These are phyloP conservation scores for Sporisorium exsertum DNA, from an alignment of 1,284 basidiomycete genomes.

Conservation along the genomic window DNA sequence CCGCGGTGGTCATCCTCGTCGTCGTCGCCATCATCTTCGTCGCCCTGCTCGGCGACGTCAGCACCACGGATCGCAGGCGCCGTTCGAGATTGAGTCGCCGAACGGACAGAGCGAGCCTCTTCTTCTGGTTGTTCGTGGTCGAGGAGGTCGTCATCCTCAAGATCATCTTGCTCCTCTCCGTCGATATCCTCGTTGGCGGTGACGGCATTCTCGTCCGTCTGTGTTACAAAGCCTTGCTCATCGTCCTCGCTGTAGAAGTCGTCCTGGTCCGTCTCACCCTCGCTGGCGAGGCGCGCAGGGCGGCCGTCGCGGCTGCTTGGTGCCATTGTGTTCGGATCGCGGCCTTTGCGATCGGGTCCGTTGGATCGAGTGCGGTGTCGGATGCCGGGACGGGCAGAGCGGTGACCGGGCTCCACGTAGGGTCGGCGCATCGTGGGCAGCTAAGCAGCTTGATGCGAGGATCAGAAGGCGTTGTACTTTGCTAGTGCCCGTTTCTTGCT, in stretches of 20 bases:
- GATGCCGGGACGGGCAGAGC: constrained; percentile 45
- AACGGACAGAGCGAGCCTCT: constrained; percentile 23
- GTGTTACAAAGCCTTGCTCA: constrained; percentile 42
- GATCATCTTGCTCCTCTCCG: constrained; percentile 30
- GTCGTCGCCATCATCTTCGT: constrained; percentile 36
- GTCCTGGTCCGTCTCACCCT: constrained; percentile 45
- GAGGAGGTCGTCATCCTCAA: constrained; percentile 25
- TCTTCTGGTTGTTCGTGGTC: constrained; percentile 10
- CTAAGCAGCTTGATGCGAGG: not conserved
- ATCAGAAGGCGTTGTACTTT: too few relatives aligned
- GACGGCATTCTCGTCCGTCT: constrained; percentile 47
- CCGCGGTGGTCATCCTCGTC: constrained; percentile 11
- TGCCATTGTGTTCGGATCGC: constrained; percentile 36
- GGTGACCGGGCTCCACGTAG: constrained; percentile 46
- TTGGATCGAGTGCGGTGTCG: constrained; percentile 41
- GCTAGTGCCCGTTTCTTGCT: too few relatives aligned
- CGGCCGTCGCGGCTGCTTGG: constrained; percentile 6
- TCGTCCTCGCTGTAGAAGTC: constrained; percentile 46
- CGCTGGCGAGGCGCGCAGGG: constrained; percentile 35
- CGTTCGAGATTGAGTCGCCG: constrained; percentile 15
- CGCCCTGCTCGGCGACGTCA: constrained; percentile 21
- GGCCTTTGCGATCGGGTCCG: constrained; percentile 44
- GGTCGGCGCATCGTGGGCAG: constrained; percentile 35
- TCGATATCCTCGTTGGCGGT: constrained; percentile 43
- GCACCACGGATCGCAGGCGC: constrained; percentile 30